A percentile compares a stretch with the other conserved stretches of the same genome.
Evolutionary conservation across 768 basidiomycete species (phyloP).

Genomic region (Neoboletus magnificus): DNA sequence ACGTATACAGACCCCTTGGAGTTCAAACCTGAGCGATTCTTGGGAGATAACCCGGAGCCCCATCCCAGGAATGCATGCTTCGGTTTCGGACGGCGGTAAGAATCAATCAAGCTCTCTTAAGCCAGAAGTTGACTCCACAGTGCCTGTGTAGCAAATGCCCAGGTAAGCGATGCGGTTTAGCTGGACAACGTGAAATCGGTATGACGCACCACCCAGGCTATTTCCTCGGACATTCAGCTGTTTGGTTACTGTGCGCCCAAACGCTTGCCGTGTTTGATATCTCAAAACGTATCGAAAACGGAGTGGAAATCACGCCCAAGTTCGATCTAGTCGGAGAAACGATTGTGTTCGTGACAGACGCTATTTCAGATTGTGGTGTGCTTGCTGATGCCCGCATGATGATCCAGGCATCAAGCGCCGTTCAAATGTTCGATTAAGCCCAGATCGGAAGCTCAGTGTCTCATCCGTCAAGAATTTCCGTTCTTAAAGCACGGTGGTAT

Average conservation of each 20-base stretch:
- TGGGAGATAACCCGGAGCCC: neutral
- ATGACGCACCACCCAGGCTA: neutral
- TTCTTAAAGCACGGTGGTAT: neutral
- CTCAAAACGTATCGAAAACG: neutral
- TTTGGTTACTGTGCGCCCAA: neutral
- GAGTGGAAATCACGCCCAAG: neutral
- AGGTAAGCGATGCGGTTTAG: neutral
- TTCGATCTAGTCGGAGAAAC: neutral
- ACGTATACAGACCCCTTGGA: neutral
- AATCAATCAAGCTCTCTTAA: neutral
- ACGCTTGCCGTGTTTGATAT: neutral
- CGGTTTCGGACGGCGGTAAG: neutral
- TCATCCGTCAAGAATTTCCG: neutral
- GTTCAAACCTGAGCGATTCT: neutral
- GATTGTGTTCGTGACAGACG: neutral
- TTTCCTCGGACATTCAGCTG: neutral
- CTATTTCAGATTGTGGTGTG: neutral
- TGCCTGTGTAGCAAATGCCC: neutral
- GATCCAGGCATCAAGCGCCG: neutral
- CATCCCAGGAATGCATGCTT: neutral
- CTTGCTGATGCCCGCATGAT: neutral
- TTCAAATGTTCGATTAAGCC: neutral
- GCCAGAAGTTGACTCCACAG: neutral
- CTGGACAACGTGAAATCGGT: neutral
- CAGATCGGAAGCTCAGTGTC: neutral